These are phyloP conservation scores for Friedmanniomyces simplex DNA, from an alignment of 495 filamentous ascomycete genomes.

Conservation along the genomic window DNA sequence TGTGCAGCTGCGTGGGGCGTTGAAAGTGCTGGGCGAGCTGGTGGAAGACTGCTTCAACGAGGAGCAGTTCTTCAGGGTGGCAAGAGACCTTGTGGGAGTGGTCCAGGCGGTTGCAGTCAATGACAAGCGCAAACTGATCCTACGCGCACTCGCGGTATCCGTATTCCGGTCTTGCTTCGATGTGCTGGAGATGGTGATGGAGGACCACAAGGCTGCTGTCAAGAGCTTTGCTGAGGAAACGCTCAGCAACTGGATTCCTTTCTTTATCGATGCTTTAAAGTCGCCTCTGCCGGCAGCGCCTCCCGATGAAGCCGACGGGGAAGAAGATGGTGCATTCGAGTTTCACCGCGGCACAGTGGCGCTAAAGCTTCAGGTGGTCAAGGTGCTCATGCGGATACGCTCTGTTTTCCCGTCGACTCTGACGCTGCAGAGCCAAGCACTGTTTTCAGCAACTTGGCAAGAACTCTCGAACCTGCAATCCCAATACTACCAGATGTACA, in stretches of 20 bases:
- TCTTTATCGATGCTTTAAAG: slow-evolving; percentile 67
- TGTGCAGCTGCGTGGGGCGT: slow-evolving; percentile 72
- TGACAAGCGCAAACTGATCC: slow-evolving; percentile 55
- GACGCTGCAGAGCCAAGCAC: slow-evolving; percentile 60
- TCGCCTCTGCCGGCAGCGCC: slow-evolving; percentile 56
- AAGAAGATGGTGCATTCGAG: slow-evolving; percentile 34
- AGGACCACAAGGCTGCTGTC: slow-evolving; percentile 74
- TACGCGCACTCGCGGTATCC: slow-evolving; percentile 73
- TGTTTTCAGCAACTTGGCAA: slow-evolving; percentile 80
- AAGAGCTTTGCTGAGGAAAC: slow-evolving; percentile 81
- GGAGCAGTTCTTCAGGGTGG: slow-evolving; percentile 84
- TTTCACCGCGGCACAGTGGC: slow-evolving; percentile 64
- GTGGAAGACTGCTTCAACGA: slow-evolving; percentile 89
- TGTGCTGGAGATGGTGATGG: slow-evolving; percentile 88
- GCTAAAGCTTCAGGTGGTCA: slow-evolving; percentile 81
- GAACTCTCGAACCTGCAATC: slow-evolving; percentile 63
- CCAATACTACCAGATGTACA: slow-evolving; percentile 70
- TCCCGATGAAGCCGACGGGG: slow-evolving; percentile 44
- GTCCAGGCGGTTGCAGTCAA: slow-evolving; percentile 74
- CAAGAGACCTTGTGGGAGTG: slow-evolving; percentile 68
- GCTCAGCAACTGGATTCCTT: slow-evolving; percentile 72
- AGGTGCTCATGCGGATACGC: slow-evolving; percentile 79
- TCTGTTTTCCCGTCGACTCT: slow-evolving; percentile 72
- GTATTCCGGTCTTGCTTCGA: slow-evolving; percentile 89
- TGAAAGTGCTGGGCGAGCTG: slow-evolving; percentile 78